A percentile compares a stretch with the other conserved stretches of the same genome.
These are phyloP conservation scores for Tephrocybe sp. DNA, from an alignment of 768 basidiomycete genomes.

Conservation along the genomic window DNA sequence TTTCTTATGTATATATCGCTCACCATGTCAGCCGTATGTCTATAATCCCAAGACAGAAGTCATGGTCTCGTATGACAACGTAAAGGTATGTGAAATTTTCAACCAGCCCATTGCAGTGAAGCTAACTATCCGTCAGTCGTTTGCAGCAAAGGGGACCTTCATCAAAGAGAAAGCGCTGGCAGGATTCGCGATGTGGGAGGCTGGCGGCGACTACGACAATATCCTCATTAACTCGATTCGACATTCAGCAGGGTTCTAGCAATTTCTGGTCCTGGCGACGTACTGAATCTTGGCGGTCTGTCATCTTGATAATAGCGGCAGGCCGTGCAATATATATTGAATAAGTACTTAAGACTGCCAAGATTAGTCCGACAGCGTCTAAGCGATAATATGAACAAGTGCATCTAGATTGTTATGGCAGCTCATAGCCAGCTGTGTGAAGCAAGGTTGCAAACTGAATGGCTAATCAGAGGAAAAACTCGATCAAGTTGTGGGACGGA, in stretches of 20 bases:
- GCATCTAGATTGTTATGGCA: constrained; percentile 16
- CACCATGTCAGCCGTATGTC: constrained; percentile 37
- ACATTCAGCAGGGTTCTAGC: constrained; percentile 23
- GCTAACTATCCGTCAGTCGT: constrained; percentile 28
- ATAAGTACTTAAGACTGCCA: neutral
- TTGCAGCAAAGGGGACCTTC: constrained; percentile 56
- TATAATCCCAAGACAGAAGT: constrained; percentile 40
- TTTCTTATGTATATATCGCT: neutral
- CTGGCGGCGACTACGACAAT: constrained; percentile 60
- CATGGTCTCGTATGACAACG: constrained; percentile 52
- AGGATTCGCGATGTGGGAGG: constrained; percentile 75
- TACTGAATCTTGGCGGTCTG: neutral
- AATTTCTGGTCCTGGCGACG: neutral
- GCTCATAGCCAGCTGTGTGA: constrained; percentile 65
- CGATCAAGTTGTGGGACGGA: neutral
- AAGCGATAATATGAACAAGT: neutral
- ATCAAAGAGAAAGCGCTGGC: constrained; percentile 49
- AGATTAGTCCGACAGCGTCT: neutral
- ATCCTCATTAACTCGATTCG: constrained; percentile 46
- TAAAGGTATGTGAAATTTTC: constrained; percentile 26
- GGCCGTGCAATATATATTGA: neutral
- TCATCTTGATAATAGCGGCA: neutral
- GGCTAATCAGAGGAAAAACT: neutral
- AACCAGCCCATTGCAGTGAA: neutral
- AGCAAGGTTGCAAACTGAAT: constrained; percentile 62